These are phyloP conservation scores for Mycena leptocephala DNA, from an alignment of 768 basidiomycete species.

Conservation along the genomic window DNA sequence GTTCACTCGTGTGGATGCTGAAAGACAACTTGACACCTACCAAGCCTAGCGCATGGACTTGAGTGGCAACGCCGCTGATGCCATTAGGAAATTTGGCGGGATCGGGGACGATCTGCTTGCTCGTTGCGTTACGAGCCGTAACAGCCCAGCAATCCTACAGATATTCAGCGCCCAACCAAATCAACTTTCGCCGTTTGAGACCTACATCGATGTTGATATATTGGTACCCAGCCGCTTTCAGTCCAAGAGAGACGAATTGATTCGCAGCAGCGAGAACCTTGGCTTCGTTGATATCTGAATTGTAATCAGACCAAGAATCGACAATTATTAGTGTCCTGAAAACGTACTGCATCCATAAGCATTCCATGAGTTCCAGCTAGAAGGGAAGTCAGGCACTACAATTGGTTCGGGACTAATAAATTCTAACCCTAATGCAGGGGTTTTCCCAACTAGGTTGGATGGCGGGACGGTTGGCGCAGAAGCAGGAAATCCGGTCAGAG, in stretches of 20 bases:
- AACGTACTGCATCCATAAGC: conserved; percentile 60
- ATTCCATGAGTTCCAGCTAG: conserved; percentile 72
- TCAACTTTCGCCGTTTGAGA: background rate
- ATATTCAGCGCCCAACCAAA: background rate
- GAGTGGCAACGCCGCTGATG: conserved; percentile 59
- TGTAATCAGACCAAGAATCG: background rate
- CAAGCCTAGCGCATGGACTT: conserved; percentile 64
- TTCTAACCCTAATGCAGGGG: conserved; percentile 64
- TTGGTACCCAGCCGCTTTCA: conserved; percentile 65
- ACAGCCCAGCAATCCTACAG: conserved; percentile 67
- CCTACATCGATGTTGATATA: conserved; percentile 69
- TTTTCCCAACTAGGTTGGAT: conserved; percentile 56
- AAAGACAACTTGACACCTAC: background rate
- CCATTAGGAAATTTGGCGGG: conserved; percentile 70
- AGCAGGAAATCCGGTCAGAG: conserved; percentile 50
- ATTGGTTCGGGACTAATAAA: background rate
- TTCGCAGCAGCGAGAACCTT: conserved; percentile 65
- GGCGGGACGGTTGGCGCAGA: conserved; percentile 60
- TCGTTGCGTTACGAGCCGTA: conserved; percentile 57
- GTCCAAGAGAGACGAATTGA: conserved; percentile 61
- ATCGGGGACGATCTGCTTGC: conserved; percentile 63
- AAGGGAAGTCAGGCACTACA: background rate
- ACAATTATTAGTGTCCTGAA: background rate
- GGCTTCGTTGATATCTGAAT: conserved; percentile 60
- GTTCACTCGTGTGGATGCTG: background rate